phyloP scores from a whole-genome alignment of 202 grass and related monocot species.

The Elaeis oleifera region DNA sequence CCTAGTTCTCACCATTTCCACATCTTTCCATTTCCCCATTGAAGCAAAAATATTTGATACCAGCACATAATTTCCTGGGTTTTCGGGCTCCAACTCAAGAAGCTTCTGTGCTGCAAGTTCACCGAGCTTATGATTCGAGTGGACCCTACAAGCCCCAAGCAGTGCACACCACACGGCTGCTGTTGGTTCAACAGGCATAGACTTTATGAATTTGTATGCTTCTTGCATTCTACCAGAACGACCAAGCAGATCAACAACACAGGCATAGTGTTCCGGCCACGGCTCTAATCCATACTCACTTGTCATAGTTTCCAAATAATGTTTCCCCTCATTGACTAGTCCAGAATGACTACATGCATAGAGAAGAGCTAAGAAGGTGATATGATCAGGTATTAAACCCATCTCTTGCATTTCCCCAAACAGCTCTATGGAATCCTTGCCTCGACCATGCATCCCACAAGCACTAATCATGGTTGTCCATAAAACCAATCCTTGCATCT shows the following conservation, averaged over 20 bases:
- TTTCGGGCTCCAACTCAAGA: slow-evolving; percentile 59
- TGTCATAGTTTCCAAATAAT: slow-evolving; percentile 60
- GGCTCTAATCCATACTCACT: slow-evolving; percentile 45
- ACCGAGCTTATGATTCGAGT: slow-evolving; percentile 47
- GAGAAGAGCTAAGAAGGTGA: slow-evolving; percentile 63
- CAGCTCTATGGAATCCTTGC: slow-evolving; percentile 45
- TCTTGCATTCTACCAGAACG: slow-evolving; percentile 50
- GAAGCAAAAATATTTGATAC: slow-evolving; percentile 68
- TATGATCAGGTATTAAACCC: slow-evolving; percentile 53
- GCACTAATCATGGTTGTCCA: slow-evolving; percentile 74
- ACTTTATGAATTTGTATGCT: slow-evolving; percentile 59
- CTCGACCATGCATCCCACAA: slow-evolving; percentile 70
- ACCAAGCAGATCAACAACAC: slow-evolving; percentile 70
- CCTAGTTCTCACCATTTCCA: slow-evolving; percentile 41
- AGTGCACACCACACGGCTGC: slow-evolving; percentile 71
- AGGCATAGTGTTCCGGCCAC: slow-evolving; percentile 79
- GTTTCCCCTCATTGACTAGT: slow-evolving; percentile 53
- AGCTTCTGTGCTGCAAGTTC: slow-evolving; percentile 52
- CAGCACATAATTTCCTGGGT: slow-evolving; percentile 65
- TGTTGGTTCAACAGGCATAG: slow-evolving; percentile 56
- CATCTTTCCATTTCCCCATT: slow-evolving; percentile 60
- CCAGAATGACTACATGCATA: slow-evolving; percentile 85
- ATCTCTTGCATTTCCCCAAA: slow-evolving; percentile 45
- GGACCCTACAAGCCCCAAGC: slow-evolving; percentile 57
- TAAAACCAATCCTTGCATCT: slow-evolving; percentile 57